These are phyloP conservation scores for Symbiodinium pilosum DNA, from an alignment of 73 alveolate species.

Conservation along the genomic window DNA sequence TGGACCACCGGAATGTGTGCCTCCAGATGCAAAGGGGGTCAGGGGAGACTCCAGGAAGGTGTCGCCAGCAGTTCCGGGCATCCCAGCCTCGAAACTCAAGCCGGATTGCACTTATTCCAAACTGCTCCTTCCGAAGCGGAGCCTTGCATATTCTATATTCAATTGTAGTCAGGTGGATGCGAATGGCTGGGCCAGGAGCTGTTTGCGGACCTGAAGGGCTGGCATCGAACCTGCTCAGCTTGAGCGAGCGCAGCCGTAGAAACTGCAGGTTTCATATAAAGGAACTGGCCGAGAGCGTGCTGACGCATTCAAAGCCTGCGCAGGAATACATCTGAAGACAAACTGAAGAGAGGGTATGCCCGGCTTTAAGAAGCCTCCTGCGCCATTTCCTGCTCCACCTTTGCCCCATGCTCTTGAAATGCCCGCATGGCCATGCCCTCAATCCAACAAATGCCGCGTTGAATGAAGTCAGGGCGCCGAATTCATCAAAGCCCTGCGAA, in stretches of 20 bases:
- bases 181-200: background rate
- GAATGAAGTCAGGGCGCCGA: background rate
- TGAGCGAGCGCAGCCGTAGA: background rate
- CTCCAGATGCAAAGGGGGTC: too few species aligned
- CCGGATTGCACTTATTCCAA: too few species aligned
- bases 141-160: too few species aligned
- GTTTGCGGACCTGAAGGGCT: background rate
- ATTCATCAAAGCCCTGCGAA: slow-evolving; percentile 67
- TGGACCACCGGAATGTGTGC: too few species aligned
- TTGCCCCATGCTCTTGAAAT: background rate
- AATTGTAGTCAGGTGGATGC: too few species aligned
- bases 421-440: too few species aligned
- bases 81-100: too few species aligned
- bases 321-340: background rate
- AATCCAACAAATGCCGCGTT: background rate
- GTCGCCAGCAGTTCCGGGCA: too few species aligned
- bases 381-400: slow-evolving; percentile 89
- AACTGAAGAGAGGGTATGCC: too few species aligned
- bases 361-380: slow-evolving; percentile 59
- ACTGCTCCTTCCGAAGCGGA: too few species aligned
- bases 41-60: too few species aligned
- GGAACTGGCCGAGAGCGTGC: background rate
- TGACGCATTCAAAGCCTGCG: background rate
- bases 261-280: background rate
- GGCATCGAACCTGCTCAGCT: background rate